Evolutionary conservation across 352 stramenopile species (phyloP).

Genomic region (Thraustochytrium sp.): DNA sequence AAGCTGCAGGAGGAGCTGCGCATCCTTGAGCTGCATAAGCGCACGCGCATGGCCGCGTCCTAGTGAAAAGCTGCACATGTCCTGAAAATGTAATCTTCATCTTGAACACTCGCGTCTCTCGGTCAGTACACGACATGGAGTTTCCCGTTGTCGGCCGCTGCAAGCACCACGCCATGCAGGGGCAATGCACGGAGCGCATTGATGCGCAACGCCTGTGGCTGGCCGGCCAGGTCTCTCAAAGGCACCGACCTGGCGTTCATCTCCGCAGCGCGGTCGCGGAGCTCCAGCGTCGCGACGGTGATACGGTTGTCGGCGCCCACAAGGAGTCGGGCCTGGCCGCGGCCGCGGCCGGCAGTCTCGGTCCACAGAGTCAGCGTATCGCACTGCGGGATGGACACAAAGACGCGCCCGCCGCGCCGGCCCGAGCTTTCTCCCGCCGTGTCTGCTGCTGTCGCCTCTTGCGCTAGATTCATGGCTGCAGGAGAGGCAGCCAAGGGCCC

Average conservation of each 20-base stretch:
- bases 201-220: not conserved
- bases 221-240: not conserved
- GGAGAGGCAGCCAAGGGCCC: too few species aligned
- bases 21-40: constrained; percentile 7
- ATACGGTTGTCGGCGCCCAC: not conserved
- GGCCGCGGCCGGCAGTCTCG: not conserved
- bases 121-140: not conserved
- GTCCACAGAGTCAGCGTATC: not conserved
- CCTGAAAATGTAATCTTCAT: too few species aligned
- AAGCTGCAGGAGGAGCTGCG: not conserved
- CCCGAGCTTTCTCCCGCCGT: not conserved
- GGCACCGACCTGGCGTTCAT: not conserved
- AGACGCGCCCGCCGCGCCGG: not conserved
- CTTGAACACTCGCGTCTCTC: too few species aligned
- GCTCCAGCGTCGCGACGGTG: not conserved
- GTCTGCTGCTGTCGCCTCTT: too few species aligned
- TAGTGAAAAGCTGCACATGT: too few species aligned
- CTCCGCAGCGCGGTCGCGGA: not conserved
- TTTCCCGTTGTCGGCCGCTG: not conserved
- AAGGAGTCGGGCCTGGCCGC: not conserved
- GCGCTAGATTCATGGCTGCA: not conserved
- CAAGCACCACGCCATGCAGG: not conserved
- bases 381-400: constrained; percentile 21
- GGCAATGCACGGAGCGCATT: not conserved
- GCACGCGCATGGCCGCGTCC: not conserved